These are phyloP conservation scores for Biscogniauxia mediterranea DNA, from an alignment of 2,329 filamentous ascomycete genomes.

Conservation along the genomic window DNA sequence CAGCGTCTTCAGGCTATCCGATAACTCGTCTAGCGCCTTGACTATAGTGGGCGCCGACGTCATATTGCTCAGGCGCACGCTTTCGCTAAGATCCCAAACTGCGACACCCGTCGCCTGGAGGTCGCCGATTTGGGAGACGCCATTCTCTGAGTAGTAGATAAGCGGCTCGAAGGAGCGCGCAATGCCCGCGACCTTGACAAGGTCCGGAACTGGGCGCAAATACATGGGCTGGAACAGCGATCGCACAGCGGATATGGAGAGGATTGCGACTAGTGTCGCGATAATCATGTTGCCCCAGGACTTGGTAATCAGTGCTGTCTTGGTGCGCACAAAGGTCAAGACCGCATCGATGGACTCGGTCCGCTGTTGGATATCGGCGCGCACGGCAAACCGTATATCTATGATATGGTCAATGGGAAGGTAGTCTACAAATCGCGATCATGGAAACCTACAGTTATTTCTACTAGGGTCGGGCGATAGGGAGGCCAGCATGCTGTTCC, in stretches of 20 bases:
- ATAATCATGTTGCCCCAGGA: conserved; percentile 68
- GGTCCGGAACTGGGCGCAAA: conserved; percentile 70
- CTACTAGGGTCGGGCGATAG: conserved; percentile 32
- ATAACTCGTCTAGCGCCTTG: conserved; percentile 78
- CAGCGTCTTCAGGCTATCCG: conserved; percentile 79
- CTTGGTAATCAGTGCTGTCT: conserved; percentile 59
- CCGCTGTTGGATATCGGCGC: conserved; percentile 84
- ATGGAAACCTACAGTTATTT: conserved; percentile 50
- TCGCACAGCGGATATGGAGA: conserved; percentile 65
- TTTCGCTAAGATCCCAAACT: conserved; percentile 93
- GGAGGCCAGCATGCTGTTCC: conserved; percentile 30
- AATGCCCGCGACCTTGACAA: conserved; percentile 86
- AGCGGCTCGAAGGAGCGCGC: conserved; percentile 91
- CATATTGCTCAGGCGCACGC: conserved; percentile 85
- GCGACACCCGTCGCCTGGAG: conserved; percentile 89
- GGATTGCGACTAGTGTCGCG: conserved; percentile 58
- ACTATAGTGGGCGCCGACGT: conserved; percentile 85
- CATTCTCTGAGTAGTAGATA: conserved; percentile 91
- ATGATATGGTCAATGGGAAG: conserved; percentile 22
- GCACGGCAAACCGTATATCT: conserved; percentile 87
- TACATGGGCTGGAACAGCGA: conserved; percentile 67
- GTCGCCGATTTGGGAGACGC: conserved; percentile 80
- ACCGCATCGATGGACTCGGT: conserved; percentile 79
- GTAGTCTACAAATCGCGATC: background rate
- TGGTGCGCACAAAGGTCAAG: conserved; percentile 61